These are phyloP conservation scores for Pseudocercospora eumusae DNA, from an alignment of 2,329 filamentous ascomycete species.

Conservation along the genomic window DNA sequence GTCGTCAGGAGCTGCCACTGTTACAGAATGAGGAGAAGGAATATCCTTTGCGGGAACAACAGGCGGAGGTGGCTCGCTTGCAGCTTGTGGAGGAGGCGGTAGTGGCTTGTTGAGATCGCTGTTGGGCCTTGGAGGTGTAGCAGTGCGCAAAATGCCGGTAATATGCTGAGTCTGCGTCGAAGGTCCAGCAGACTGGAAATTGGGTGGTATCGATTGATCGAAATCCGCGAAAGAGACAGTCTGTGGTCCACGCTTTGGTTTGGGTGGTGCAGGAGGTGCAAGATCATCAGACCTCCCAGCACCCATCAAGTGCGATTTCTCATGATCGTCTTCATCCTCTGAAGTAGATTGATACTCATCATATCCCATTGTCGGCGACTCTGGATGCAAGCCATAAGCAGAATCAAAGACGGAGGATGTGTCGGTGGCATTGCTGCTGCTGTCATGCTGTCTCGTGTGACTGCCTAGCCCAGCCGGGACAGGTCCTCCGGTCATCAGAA, in stretches of 20 bases:
- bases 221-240: conserved; percentile 40
- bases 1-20: conserved; percentile 6
- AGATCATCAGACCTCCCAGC: conserved; percentile 51
- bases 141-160: conserved; percentile 30
- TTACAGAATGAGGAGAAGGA: conserved; percentile 13
- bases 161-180: conserved; percentile 25
- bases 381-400: conserved; percentile 44
- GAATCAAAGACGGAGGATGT: conserved; percentile 58
- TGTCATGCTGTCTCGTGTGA: conserved; percentile 31
- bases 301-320: conserved; percentile 40
- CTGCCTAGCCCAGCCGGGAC: conserved; percentile 24
- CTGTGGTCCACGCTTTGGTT: conserved; percentile 44
- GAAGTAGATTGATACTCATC: conserved; percentile 45
- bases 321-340: conserved; percentile 43
- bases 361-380: conserved; percentile 59
- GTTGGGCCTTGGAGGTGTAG: conserved; percentile 41
- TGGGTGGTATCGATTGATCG: conserved; percentile 36
- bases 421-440: conserved; percentile 56
- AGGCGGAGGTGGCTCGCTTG: conserved; percentile 3
- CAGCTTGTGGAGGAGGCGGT: conserved; percentile 37
- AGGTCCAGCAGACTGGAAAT: conserved; percentile 26
- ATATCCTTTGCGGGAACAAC: conserved; percentile 10
- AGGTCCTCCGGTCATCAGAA: conserved; percentile 70
- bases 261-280: conserved; percentile 71
- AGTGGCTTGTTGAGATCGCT: conserved; percentile 64